phyloP scores from a whole-genome alignment of 116 monocot genomes.

The Phalaenopsis hybrid region DNA sequence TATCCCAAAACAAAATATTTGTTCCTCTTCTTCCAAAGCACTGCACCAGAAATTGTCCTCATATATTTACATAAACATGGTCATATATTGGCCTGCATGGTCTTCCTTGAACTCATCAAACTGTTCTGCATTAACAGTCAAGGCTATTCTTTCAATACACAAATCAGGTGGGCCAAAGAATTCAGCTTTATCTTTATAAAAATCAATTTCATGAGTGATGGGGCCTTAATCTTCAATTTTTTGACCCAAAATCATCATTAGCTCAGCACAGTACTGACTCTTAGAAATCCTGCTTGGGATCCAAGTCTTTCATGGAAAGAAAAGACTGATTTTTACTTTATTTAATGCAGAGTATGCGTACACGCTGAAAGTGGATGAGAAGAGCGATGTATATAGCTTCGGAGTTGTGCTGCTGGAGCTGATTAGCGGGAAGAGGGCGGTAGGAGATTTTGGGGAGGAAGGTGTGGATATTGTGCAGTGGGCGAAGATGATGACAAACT shows the following conservation, averaged over 20 bases:
- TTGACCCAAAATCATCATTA: conserved; percentile 37
- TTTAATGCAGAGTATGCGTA: conserved; percentile 76
- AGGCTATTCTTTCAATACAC: too few relatives aligned
- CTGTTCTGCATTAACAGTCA: too few relatives aligned
- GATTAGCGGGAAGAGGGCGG: conserved; percentile 62
- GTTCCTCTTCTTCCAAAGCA: too few relatives aligned
- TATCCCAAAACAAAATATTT: too few relatives aligned
- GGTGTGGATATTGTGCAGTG: conserved; percentile 74
- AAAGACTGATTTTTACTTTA: background rate
- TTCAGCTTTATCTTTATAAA: conserved; percentile 6
- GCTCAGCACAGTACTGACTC: conserved; percentile 18
- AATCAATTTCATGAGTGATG: background rate
- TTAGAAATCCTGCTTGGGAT: conserved; percentile 43
- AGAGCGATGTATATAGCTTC: conserved; percentile 93
- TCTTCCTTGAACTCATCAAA: too few relatives aligned
- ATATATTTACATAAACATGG: too few relatives aligned
- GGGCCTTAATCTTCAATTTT: conserved; percentile 7
- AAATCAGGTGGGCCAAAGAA: background rate
- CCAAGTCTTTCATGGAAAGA: conserved; percentile 24
- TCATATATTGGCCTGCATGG: too few relatives aligned
- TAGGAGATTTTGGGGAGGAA: conserved; percentile 75
- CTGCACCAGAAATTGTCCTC: too few relatives aligned
- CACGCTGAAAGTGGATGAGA: conserved; percentile 90
- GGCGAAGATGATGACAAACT: conserved; percentile 46
- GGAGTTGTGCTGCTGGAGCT: conserved; percentile 86